Evolutionary conservation across 2,329 filamentous ascomycete genomes (phyloP).

Genomic region (Fusarium vanettenii): DNA sequence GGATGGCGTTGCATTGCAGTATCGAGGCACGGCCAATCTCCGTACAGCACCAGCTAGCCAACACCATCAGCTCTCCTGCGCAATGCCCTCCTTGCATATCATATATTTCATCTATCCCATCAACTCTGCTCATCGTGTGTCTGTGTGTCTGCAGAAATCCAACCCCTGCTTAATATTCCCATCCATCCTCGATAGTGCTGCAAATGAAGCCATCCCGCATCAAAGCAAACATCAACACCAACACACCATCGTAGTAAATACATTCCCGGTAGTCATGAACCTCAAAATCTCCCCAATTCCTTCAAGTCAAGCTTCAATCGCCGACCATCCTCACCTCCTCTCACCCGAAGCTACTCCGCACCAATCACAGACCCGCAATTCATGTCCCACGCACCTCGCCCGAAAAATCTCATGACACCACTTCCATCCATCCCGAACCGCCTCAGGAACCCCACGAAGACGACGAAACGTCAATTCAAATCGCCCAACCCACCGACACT

Average conservation of each 20-base stretch:
- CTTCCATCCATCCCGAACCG: slow-evolving; percentile 42
- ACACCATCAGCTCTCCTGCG: not conserved
- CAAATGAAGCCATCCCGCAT: not conserved
- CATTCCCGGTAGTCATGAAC: not conserved
- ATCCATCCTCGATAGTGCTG: not conserved
- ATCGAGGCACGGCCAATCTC: not conserved
- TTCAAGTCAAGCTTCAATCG: not conserved
- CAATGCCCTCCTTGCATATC: not conserved
- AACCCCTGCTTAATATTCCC: not conserved
- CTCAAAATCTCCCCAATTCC: not conserved
- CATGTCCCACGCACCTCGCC: slow-evolving; percentile 29
- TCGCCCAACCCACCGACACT: not conserved
- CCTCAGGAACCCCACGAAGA: slow-evolving; percentile 16
- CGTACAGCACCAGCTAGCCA: not conserved
- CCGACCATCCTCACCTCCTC: slow-evolving; percentile 36
- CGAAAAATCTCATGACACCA: slow-evolving; percentile 55
- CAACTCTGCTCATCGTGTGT: not conserved
- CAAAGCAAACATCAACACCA: not conserved
- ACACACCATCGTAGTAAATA: not conserved
- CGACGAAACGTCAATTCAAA: slow-evolving; percentile 3
- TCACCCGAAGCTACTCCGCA: slow-evolving; percentile 50
- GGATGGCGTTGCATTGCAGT: too few relatives aligned
- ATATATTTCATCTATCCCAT: not conserved
- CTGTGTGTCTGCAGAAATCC: not conserved
- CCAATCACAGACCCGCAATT: slow-evolving; percentile 51